These are phyloP conservation scores for Leishmania turanica DNA, from an alignment of 208 protist genomes.

Conservation along the genomic window DNA sequence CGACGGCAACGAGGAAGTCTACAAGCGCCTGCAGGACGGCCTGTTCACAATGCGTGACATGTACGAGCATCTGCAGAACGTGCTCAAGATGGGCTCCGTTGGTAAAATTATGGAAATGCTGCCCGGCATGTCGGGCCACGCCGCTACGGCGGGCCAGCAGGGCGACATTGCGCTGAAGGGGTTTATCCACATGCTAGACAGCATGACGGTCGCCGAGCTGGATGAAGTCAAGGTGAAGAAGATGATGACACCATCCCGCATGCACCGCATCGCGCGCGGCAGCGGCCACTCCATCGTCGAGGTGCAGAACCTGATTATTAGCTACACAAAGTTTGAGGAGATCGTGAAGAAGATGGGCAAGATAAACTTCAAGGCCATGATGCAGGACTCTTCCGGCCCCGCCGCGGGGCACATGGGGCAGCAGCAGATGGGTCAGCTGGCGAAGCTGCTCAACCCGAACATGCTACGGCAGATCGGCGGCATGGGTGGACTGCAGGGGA, in stretches of 20 bases:
- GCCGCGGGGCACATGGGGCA: conserved; percentile 63
- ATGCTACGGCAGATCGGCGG: conserved; percentile 88
- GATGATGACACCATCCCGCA: conserved; percentile 85
- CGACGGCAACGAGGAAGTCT: conserved; percentile 82
- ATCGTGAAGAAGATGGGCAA: conserved; percentile 92
- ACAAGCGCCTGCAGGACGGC: conserved; percentile 91
- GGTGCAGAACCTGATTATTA: conserved; percentile 83
- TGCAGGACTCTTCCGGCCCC: conserved; percentile 70
- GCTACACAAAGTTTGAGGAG: conserved; percentile 88
- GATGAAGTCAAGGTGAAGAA: conserved; percentile 92
- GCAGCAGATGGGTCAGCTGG: conserved; percentile 87
- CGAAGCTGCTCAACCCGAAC: conserved; percentile 87
- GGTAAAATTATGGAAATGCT: conserved; percentile 95
- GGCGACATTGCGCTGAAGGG: conserved; percentile 80
- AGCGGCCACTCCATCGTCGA: conserved; percentile 76
- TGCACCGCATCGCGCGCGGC: conserved; percentile 86
- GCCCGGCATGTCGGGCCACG: conserved; percentile 86
- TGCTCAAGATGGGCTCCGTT: conserved; percentile 95
- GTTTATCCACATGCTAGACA: conserved; percentile 97
- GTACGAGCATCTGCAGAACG: conserved; percentile 97
- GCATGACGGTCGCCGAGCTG: conserved; percentile 94
- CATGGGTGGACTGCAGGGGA: conserved; percentile 78
- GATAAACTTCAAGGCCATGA: conserved; percentile 91
- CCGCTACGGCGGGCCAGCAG: conserved; percentile 59
- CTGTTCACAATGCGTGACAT: conserved; percentile 96